Percentiles rank a stretch among this genome's conserved stretches.
Conservation (phyloP, 2,329 filamentous ascomycete species). For the Magnaporthiopsis rhizophila region DNA sequence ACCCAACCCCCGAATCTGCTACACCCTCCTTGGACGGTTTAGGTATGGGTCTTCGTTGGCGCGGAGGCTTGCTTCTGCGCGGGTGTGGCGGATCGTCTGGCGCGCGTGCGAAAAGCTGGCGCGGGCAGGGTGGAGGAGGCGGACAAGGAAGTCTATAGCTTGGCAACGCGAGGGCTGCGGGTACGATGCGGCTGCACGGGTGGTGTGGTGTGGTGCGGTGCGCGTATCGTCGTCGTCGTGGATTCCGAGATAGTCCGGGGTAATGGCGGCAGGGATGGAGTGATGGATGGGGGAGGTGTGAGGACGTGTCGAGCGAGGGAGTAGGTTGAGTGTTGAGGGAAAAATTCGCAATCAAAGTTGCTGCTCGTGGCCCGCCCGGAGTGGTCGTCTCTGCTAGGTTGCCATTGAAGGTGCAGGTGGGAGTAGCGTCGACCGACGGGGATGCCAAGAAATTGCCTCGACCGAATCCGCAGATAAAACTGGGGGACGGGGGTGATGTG, state of each 20-base stretch:
- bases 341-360: constrained; percentile 1
- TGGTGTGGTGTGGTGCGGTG: not conserved
- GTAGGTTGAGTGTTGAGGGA: not conserved
- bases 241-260: not conserved
- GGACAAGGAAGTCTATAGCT: not conserved
- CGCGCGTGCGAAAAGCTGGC: not conserved
- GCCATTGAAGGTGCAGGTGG: not conserved
- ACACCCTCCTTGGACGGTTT: not conserved
- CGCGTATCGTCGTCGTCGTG: not conserved
- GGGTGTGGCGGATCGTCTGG: not conserved
- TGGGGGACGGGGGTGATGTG: not conserved
- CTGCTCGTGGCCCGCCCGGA: not conserved
- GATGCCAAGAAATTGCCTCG: not conserved
- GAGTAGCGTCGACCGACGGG: not conserved
- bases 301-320: not conserved
- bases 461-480: not conserved
- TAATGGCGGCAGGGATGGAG: not conserved
- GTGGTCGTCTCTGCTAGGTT: not conserved
- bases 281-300: not conserved
- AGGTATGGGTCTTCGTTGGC: constrained; percentile 4
- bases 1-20: not conserved
- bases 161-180: not conserved
- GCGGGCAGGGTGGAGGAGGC: not conserved
- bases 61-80: constrained; percentile 1
- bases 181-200: not conserved